Percentiles rank a stretch among this genome's conserved stretches.
Conservation (phyloP, 164 flowering plant species). For the Vitis riparia region DNA sequence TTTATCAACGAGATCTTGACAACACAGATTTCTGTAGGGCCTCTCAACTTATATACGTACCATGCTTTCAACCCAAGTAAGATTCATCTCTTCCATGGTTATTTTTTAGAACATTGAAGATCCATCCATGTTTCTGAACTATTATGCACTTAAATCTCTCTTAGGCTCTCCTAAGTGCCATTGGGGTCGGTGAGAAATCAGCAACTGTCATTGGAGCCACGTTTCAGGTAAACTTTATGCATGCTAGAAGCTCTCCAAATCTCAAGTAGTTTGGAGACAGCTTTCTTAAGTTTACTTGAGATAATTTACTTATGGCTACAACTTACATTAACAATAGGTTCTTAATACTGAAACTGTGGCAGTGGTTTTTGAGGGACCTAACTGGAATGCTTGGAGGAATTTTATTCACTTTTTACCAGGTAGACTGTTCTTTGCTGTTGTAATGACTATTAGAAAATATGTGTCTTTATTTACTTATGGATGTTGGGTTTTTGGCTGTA, state of each 20-base stretch:
- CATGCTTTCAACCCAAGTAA: constrained; percentile 98
- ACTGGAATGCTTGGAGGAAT: constrained; percentile 99
- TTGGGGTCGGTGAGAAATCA: constrained; percentile 97
- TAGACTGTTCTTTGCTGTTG: constrained; percentile 17
- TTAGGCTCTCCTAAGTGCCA: constrained; percentile 95
- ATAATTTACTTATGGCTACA: no score
- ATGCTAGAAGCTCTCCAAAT: not conserved
- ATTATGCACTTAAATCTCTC: not conserved
- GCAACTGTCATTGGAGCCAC: constrained; percentile 98
- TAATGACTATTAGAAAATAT: not conserved
- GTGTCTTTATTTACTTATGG: no score
- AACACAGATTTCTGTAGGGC: constrained; percentile 47
- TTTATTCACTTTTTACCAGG: constrained; percentile 95
- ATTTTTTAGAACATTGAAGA: not conserved
- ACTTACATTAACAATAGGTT: not conserved
- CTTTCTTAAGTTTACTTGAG: not conserved
- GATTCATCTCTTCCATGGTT: constrained; percentile 2
- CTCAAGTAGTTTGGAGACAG: not conserved
- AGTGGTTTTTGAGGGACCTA: constrained; percentile 99
- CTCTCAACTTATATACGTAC: constrained; percentile 87
- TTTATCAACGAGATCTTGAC: not conserved
- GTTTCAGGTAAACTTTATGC: constrained; percentile 62
- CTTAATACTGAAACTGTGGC: constrained; percentile 19
- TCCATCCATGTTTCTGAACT: not conserved
- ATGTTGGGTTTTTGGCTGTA: no score